These are phyloP conservation scores for Fusarium sp. DNA, from an alignment of 2,329 filamentous ascomycete species.

Conservation along the genomic window DNA sequence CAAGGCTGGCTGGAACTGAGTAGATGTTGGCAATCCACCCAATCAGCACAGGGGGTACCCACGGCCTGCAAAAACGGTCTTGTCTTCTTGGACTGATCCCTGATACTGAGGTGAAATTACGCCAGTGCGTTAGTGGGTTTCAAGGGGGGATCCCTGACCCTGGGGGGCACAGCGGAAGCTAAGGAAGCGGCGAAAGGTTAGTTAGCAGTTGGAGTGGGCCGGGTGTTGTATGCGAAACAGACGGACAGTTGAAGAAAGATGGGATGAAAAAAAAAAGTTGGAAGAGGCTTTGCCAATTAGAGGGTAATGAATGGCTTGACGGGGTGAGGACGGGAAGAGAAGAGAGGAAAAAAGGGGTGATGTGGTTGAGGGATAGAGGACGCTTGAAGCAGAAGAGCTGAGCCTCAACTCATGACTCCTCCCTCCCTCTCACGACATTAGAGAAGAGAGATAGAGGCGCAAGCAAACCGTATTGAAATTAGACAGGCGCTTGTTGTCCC, in stretches of 20 bases:
- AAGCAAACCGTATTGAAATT: slow-evolving; percentile 34
- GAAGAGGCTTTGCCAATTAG: neutral
- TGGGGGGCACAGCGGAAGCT: slow-evolving; percentile 35
- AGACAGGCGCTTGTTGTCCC: slow-evolving; percentile 31
- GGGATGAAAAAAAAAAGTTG: neutral
- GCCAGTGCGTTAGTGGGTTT: slow-evolving; percentile 61
- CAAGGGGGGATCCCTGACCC: slow-evolving; percentile 54
- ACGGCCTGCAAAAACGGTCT: slow-evolving; percentile 28
- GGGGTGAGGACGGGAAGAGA: neutral
- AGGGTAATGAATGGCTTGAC: neutral
- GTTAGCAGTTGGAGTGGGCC: slow-evolving; percentile 19
- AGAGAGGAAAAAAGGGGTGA: neutral
- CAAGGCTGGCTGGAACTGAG: neutral
- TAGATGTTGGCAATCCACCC: slow-evolving; percentile 18
- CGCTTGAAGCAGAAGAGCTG: neutral
- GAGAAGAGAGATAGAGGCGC: slow-evolving; percentile 4
- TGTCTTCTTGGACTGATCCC: slow-evolving; percentile 44
- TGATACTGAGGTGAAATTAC: slow-evolving; percentile 60
- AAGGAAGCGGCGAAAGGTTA: slow-evolving; percentile 37
- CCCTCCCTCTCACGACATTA: neutral
- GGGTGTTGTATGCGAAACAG: slow-evolving; percentile 22
- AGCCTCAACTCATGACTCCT: neutral
- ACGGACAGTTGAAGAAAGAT: slow-evolving; percentile 3
- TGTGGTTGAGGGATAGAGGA: neutral
- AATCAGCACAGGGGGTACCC: slow-evolving; percentile 22